Percentiles rank a stretch among this genome's conserved stretches.
Conservation (phyloP, 176 grass and related monocot genomes). For the Zea luxurians region DNA sequence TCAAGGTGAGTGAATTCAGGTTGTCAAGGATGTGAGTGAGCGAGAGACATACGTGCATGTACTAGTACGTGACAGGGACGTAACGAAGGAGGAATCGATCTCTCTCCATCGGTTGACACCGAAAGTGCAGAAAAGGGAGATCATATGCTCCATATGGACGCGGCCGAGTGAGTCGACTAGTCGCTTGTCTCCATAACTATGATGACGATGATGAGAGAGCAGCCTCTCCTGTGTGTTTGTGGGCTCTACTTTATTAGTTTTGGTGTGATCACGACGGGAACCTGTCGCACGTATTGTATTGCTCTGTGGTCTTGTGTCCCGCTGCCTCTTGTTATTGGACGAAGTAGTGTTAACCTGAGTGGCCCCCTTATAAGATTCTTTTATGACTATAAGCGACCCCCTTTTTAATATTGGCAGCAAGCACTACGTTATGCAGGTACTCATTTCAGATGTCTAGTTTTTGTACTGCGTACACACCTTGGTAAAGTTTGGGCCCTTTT, state of each 20-base stretch:
- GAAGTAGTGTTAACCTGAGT: not conserved
- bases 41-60: slow-evolving; percentile 12
- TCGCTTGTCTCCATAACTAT: slow-evolving; percentile 20
- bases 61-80: slow-evolving; percentile 34
- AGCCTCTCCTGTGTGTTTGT: not conserved
- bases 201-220: not conserved
- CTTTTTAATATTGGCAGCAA: slow-evolving; percentile 5
- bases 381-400: not conserved
- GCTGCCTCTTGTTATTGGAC: not conserved
- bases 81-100: slow-evolving; percentile 32
- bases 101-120: slow-evolving; percentile 47
- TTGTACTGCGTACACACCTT: not conserved
- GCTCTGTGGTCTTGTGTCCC: not conserved
- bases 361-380: not conserved
- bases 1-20: not conserved
- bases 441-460: slow-evolving; percentile 9
- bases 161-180: slow-evolving; percentile 1
- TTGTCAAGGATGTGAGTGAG: not conserved
- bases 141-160: slow-evolving; percentile 8
- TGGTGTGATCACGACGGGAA: slow-evolving; percentile 48
- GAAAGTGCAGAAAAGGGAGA: slow-evolving; percentile 52
- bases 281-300: slow-evolving; percentile 43
- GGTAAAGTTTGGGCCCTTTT: slow-evolving; percentile 27
- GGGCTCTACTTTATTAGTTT: slow-evolving; percentile 33
- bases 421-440: slow-evolving; percentile 10